These are phyloP conservation scores for Diaporthe sp. DNA, from an alignment of 2,329 filamentous ascomycete genomes.

Conservation along the genomic window DNA sequence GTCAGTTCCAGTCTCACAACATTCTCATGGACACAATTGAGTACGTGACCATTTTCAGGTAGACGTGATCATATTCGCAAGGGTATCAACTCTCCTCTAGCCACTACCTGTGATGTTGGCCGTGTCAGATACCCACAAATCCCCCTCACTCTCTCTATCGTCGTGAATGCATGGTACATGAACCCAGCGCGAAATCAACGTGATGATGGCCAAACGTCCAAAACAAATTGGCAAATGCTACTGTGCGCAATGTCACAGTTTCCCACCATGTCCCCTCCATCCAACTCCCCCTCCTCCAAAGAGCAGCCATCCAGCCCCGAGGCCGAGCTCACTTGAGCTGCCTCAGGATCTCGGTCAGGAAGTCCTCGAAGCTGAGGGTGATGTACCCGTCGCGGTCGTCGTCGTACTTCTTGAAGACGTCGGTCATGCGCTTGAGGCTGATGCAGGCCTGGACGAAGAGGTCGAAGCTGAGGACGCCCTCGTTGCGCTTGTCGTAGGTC, in stretches of 20 bases:
- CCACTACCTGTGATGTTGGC: slow-evolving; percentile 28
- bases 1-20: no score
- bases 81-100: slow-evolving; percentile 34
- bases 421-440: slow-evolving; percentile 96
- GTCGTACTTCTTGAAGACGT: slow-evolving; percentile 99
- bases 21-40: no score
- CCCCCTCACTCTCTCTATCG: not conserved
- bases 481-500: slow-evolving; percentile 85
- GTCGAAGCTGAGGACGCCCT: slow-evolving; percentile 89
- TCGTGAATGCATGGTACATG: slow-evolving; percentile 12
- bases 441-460: slow-evolving; percentile 98
- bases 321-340: slow-evolving; percentile 64
- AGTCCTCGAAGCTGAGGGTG: slow-evolving; percentile 86
- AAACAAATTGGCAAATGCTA: not conserved
- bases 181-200: slow-evolving; percentile 2
- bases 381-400: slow-evolving; percentile 96
- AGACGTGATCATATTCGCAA: slow-evolving; percentile 33
- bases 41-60: not conserved
- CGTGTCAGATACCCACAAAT: slow-evolving; percentile 23
- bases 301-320: not conserved
- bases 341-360: slow-evolving; percentile 77
- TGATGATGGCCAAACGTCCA: slow-evolving; percentile 14
- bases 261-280: no score
- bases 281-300: not conserved
- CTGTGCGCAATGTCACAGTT: no score